phyloP scores from a whole-genome alignment of 2,329 filamentous ascomycete genomes.

The Aspergillus sp. region DNA sequence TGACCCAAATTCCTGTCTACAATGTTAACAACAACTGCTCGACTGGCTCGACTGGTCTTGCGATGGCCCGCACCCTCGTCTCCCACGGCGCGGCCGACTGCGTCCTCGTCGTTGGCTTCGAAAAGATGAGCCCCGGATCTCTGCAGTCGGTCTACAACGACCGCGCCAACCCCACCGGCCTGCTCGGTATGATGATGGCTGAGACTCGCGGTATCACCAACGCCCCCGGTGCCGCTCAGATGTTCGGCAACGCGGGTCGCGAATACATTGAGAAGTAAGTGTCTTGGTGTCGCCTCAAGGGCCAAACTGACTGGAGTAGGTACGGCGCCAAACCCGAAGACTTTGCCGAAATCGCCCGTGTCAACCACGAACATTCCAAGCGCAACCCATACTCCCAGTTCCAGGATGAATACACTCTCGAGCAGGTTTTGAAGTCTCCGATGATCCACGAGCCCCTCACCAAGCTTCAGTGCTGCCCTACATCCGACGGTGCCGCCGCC shows the following conservation, averaged over 20 bases:
- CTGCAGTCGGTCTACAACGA: constrained; percentile 84
- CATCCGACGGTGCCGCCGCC: constrained; percentile 87
- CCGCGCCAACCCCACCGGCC: constrained; percentile 74
- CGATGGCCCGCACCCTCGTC: constrained; percentile 79
- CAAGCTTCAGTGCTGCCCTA: constrained; percentile 98
- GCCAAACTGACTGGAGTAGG: constrained; percentile 41
- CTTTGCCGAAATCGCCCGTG: constrained; percentile 89
- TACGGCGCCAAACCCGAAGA: constrained; percentile 81
- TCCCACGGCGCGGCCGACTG: constrained; percentile 80
- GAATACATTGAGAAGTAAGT: constrained; percentile 92
- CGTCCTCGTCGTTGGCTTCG: constrained; percentile 88
- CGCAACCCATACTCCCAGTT: constrained; percentile 99
- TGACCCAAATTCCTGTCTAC: constrained; percentile 94
- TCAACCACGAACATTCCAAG: constrained; percentile 90
- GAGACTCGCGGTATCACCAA: constrained; percentile 78
- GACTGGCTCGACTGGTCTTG: constrained; percentile 87
- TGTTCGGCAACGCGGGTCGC: constrained; percentile 90
- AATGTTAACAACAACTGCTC: constrained; percentile 99
- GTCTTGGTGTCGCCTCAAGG: background rate
- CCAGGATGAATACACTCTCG: constrained; percentile 82
- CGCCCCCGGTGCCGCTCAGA: constrained; percentile 81
- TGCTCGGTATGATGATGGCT: constrained; percentile 74
- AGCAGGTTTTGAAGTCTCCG: constrained; percentile 73
- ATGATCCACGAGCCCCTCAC: constrained; percentile 86
- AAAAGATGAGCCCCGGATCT: constrained; percentile 96